Percentiles rank a stretch among this genome's conserved stretches.
Conservation (phyloP, 1,284 basidiomycete species). For the Microbotryum lychnidis-dioicae region DNA sequence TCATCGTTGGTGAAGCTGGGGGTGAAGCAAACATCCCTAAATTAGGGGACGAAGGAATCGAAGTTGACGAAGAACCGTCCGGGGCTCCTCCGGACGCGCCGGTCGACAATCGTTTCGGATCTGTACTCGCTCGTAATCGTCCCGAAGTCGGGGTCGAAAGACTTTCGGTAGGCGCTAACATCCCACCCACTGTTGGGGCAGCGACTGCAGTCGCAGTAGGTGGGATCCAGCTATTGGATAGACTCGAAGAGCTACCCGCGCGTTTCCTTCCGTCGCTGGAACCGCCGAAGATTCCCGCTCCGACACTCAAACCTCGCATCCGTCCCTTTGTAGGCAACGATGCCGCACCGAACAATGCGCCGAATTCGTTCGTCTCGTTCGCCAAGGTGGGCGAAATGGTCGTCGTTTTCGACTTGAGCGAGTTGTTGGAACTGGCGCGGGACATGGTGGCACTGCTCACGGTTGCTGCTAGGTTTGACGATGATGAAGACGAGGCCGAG, state of each 20-base stretch:
- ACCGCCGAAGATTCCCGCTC: conserved; percentile 9
- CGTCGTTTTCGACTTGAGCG: not conserved
- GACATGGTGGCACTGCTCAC: not conserved
- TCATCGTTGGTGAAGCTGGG: too few species aligned
- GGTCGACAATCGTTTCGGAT: conserved; percentile 18
- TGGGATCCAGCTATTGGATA: conserved; percentile 6
- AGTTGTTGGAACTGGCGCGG: not conserved
- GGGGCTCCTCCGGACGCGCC: not conserved
- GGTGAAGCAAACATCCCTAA: too few species aligned
- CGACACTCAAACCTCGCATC: conserved; percentile 27
- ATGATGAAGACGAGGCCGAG: conserved; percentile 1
- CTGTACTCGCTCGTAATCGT: conserved; percentile 21
- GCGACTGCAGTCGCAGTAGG: not conserved
- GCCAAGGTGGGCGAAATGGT: conserved; percentile 7
- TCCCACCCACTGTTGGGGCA: not conserved
- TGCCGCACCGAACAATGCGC: conserved; percentile 21
- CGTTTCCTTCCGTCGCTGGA: conserved; percentile 7
- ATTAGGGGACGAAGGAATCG: not conserved
- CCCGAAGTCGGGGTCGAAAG: not conserved
- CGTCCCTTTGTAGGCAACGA: conserved; percentile 5
- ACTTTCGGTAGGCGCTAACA: too few species aligned
- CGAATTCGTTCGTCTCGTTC: conserved; percentile 23
- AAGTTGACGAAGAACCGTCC: not conserved
- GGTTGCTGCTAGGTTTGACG: not conserved
- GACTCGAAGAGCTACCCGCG: conserved; percentile 5